A percentile compares a stretch with the other conserved stretches of the same genome.
phyloP scores from a whole-genome alignment of 345 rosid genomes.

The Geranium brycei region DNA sequence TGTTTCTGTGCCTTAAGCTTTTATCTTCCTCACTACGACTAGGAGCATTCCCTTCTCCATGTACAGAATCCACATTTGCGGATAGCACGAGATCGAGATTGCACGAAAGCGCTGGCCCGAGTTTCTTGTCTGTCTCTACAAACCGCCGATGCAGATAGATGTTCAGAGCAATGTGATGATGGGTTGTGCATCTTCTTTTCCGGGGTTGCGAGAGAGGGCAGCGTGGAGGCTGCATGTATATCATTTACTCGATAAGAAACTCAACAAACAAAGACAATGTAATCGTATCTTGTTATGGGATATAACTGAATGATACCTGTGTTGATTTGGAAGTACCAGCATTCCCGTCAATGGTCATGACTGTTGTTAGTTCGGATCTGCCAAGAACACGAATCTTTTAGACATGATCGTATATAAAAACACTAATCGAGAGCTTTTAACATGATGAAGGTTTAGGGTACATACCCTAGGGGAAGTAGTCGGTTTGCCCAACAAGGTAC shows the following conservation, averaged over 20 bases:
- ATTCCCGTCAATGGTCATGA: constrained; percentile 22
- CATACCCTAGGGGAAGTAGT: constrained; percentile 31
- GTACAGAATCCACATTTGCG: too few species aligned
- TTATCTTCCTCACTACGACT: too few species aligned
- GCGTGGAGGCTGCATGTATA: constrained; percentile 16
- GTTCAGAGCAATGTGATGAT: constrained; percentile 40
- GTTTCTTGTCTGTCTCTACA: too few species aligned
- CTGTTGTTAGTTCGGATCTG: constrained; percentile 26
- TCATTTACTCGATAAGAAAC: constrained; percentile 8
- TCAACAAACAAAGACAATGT: not conserved
- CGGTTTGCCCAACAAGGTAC: constrained; percentile 24
- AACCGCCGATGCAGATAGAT: constrained; percentile 22
- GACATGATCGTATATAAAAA: not conserved
- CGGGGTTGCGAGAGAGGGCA: constrained; percentile 28
- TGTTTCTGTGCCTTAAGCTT: too few species aligned
- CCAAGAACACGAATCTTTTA: not conserved
- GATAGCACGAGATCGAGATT: too few species aligned
- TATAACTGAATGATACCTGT: constrained; percentile 20
- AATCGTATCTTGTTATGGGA: too few species aligned
- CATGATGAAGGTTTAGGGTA: constrained; percentile 3
- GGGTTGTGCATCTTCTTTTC: constrained; percentile 46
- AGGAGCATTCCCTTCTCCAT: too few species aligned
- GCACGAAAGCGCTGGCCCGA: too few species aligned
- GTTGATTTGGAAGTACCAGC: constrained; percentile 14
- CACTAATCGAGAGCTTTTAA: constrained; percentile 8